Percentiles rank a stretch among this genome's conserved stretches.
Conservation (phyloP, 352 stramenopile species). For the Globisporangium nagaii region DNA sequence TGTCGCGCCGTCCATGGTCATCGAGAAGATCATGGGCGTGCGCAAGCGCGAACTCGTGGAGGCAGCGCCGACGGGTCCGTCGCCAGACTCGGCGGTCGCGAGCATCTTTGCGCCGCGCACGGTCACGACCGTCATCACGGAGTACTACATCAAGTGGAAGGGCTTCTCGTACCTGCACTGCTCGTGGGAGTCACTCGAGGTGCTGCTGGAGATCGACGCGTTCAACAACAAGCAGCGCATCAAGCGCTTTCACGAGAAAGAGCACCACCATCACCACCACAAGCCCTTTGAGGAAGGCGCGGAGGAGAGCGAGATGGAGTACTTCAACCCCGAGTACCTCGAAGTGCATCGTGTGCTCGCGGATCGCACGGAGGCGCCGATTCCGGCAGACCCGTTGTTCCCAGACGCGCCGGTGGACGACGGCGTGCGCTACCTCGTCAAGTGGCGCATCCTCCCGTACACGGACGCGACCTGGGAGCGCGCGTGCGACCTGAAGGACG, state of each 20-base stretch:
- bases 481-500: constrained; percentile 82
- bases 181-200: constrained; percentile 75
- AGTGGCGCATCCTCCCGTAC: constrained; percentile 85
- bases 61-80: constrained; percentile 5
- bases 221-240: constrained; percentile 86
- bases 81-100: constrained; percentile 22
- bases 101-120: constrained; percentile 32
- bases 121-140: constrained; percentile 32
- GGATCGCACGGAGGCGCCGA: constrained; percentile 58
- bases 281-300: constrained; percentile 30
- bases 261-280: constrained; percentile 36
- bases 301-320: constrained; percentile 56
- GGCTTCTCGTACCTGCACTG: constrained; percentile 87
- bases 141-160: constrained; percentile 92
- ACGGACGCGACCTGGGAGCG: constrained; percentile 86
- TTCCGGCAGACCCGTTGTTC: constrained; percentile 41
- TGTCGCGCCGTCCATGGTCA: constrained; percentile 52
- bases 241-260: constrained; percentile 86
- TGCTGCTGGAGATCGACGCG: constrained; percentile 71
- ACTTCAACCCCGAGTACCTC: constrained; percentile 89
- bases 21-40: constrained; percentile 87
- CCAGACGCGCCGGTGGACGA: constrained; percentile 80
- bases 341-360: constrained; percentile 87
- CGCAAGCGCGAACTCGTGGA: constrained; percentile 41
- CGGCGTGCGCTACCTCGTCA: constrained; percentile 79